Base-by-base conservation (phyloP, 2,329 filamentous ascomycete genomes). In the Ophiostoma sp. region DNA sequence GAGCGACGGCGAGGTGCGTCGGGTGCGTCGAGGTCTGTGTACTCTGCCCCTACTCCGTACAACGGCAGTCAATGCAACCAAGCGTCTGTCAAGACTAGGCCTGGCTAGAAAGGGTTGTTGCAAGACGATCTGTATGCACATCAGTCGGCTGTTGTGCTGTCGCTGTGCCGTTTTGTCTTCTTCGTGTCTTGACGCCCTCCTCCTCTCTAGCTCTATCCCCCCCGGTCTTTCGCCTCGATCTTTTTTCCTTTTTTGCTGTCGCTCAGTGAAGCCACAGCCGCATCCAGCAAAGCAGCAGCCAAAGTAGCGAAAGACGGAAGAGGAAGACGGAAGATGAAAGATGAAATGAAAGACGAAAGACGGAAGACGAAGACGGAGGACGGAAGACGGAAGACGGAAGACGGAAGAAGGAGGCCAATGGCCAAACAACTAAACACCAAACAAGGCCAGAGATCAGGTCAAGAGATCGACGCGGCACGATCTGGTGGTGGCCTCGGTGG, bases 1-100 rank as follows among this genome's bases (percentile, higher is more conserved):
- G 65, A 52, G 52, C 18, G 16, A 52, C 27, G 52, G 64, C 64
- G 58, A 44, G 27, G 49, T 67, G 52, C 64, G 67, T 47, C 38
- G 60, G 27, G 55, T 63, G 55, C 40, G 55, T 63, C 64, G 49
- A 40, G 64, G 45, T 64, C 65, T 65, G 45, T 60, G 49, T 42
- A 49, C 42, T 40, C 12, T 62, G 44, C 64, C 55, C 52, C 64
- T 65, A 65, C 47, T 52, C 18, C 55, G 45, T 63, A 7, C 38
- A 47, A 41, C 41, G 52, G 67, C 64, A 38, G 64, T 68, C 49
- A 64, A 66, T 66, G 58, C 55, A 49, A 60, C 63, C 67, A 68
- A 60, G 63, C 47, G 67, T 68, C 49, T 68, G 7, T 45, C 42
- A 11, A n/a, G 14, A 52, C 47, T 52, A 52, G n/a, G n/a, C 16